Evolutionary conservation across 331 rosid genomes (phyloP).

Genomic region (Acacia pycnantha): DNA sequence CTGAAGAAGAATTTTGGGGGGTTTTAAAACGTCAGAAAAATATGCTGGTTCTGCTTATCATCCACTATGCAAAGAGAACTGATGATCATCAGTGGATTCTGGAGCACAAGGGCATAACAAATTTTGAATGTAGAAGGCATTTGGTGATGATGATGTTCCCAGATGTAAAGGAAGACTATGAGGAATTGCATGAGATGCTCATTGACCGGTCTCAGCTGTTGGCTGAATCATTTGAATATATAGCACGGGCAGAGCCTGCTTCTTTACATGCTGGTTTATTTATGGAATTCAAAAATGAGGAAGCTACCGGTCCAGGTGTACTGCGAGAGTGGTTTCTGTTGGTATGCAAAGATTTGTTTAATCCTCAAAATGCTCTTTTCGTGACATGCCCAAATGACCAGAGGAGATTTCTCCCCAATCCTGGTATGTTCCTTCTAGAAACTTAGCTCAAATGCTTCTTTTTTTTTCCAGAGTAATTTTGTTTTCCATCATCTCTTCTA

Average conservation of each 20-base stretch:
- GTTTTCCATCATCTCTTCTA: background rate
- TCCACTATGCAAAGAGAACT: constrained; percentile 59
- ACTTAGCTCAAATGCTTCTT: background rate
- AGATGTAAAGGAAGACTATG: constrained; percentile 84
- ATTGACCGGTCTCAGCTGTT: constrained; percentile 89
- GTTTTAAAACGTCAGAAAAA: constrained; percentile 46
- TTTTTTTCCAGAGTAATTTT: background rate
- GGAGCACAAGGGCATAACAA: constrained; percentile 58
- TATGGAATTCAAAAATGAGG: constrained; percentile 96
- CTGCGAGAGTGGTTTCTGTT: constrained; percentile 89
- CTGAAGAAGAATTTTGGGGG: constrained; percentile 58
- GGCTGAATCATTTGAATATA: constrained; percentile 83
- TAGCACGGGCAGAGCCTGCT: constrained; percentile 60
- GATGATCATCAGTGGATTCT: constrained; percentile 83
- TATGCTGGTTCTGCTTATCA: constrained; percentile 49
- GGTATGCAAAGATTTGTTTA: constrained; percentile 84
- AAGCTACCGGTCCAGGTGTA: constrained; percentile 98
- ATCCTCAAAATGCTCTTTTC: constrained; percentile 83
- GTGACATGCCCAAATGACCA: constrained; percentile 78
- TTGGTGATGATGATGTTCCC: constrained; percentile 90
- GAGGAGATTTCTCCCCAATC: constrained; percentile 83
- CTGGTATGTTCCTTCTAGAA: constrained; percentile 55
- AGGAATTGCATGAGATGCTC: constrained; percentile 92
- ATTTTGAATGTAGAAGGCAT: constrained; percentile 89
- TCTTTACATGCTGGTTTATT: constrained; percentile 74